Percentiles rank a stretch among this genome's conserved stretches.
Evolutionary conservation across 1,284 basidiomycete genomes (phyloP).

Genomic region (Exobasidium cylindrosporum): DNA sequence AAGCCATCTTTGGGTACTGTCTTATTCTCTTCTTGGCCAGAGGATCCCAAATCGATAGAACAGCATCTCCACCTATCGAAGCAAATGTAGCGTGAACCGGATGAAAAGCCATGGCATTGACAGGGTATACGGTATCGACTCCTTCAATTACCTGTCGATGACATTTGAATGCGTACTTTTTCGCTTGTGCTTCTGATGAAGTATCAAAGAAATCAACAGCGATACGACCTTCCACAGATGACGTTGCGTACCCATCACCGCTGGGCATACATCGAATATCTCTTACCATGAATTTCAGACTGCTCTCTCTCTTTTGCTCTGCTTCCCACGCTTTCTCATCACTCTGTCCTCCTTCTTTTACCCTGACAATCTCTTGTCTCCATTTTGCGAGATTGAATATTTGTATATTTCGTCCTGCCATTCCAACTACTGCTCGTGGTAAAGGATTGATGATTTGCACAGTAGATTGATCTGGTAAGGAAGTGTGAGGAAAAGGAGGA

Average conservation of each 20-base stretch:
- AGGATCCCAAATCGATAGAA: slow-evolving; percentile 94
- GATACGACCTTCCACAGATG: slow-evolving; percentile 90
- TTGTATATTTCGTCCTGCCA: slow-evolving; percentile 37
- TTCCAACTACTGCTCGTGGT: slow-evolving; percentile 42
- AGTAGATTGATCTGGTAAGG: background rate
- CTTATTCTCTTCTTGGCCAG: slow-evolving; percentile 90
- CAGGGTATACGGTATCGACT: slow-evolving; percentile 97
- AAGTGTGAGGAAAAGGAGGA: slow-evolving; percentile 18
- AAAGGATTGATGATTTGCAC: slow-evolving; percentile 19
- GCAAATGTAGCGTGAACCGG: slow-evolving; percentile 91
- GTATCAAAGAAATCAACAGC: slow-evolving; percentile 96
- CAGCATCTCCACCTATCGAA: slow-evolving; percentile 85
- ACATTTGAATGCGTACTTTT: slow-evolving; percentile 98
- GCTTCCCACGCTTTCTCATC: slow-evolving; percentile 29
- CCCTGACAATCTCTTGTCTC: slow-evolving; percentile 21
- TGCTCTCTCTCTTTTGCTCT: slow-evolving; percentile 77
- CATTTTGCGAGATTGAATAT: slow-evolving; percentile 41
- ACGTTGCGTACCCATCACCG: slow-evolving; percentile 91
- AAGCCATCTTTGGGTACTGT: slow-evolving; percentile 64
- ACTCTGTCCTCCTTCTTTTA: slow-evolving; percentile 17
- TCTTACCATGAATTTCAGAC: slow-evolving; percentile 90
- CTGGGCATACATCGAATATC: slow-evolving; percentile 85
- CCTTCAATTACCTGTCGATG: slow-evolving; percentile 85
- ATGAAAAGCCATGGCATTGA: slow-evolving; percentile 91
- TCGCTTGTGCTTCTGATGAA: slow-evolving; percentile 67